phyloP scores from a whole-genome alignment of 179 eudicot genomes.

The Carnegiea gigantea region DNA sequence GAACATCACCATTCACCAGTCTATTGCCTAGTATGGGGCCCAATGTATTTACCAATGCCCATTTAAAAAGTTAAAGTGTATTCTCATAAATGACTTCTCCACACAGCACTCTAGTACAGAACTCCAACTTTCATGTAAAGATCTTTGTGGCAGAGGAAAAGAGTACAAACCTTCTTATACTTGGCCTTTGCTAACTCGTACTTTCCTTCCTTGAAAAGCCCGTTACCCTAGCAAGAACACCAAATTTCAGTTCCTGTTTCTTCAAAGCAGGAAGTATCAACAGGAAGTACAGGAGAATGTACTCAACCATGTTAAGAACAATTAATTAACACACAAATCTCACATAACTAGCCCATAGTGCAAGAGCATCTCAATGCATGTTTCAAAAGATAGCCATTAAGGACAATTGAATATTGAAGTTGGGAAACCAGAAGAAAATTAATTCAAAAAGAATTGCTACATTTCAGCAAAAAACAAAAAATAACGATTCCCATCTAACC shows the following conservation, averaged over 20 bases:
- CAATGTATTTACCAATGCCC: background rate
- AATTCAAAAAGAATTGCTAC: background rate
- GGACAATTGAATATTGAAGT: background rate
- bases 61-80: background rate
- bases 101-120: background rate
- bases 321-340: background rate
- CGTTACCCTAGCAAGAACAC: slow-evolving; percentile 73
- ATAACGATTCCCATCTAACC: background rate
- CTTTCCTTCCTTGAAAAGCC: slow-evolving; percentile 97
- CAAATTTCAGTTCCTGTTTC: slow-evolving; percentile 12
- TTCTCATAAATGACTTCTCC: background rate
- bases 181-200: slow-evolving; percentile 91
- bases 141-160: background rate
- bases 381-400: background rate
- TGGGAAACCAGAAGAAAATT: background rate
- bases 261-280: background rate
- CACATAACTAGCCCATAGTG: background rate
- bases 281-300: slow-evolving; percentile 5
- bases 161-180: slow-evolving; percentile 78
- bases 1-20: background rate
- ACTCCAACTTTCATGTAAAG: background rate
- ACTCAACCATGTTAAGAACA: slow-evolving; percentile 4
- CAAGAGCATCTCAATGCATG: background rate
- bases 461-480: background rate
- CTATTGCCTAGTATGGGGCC: background rate